Conservation (phyloP, 331 rosid species). For the Dryas integrifolia region DNA sequence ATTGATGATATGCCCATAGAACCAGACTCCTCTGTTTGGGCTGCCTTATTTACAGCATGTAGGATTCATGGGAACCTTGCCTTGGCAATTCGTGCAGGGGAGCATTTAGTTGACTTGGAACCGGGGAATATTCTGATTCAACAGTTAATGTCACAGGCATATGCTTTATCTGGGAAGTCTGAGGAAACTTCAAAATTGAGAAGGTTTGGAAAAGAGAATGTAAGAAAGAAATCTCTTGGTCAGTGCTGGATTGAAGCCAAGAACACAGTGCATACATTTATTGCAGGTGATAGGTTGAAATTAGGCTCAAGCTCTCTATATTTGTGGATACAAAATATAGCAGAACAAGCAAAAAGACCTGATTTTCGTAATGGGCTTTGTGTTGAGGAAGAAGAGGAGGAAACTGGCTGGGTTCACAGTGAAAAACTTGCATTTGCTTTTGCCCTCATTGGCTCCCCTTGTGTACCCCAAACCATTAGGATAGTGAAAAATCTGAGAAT, state of each 20-base stretch:
- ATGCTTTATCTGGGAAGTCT: constrained; percentile 54
- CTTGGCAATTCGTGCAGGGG: constrained; percentile 59
- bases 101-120: constrained; percentile 59
- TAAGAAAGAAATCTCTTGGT: constrained; percentile 44
- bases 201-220: constrained; percentile 53
- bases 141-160: constrained; percentile 52
- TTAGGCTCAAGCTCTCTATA: constrained; percentile 39
- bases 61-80: constrained; percentile 62
- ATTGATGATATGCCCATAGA: constrained; percentile 69
- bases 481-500: constrained; percentile 72
- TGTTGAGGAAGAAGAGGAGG: constrained; percentile 78
- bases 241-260: constrained; percentile 72
- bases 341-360: constrained; percentile 42
- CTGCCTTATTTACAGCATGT: constrained; percentile 67
- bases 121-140: constrained; percentile 52
- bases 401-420: constrained; percentile 54
- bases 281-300: constrained; percentile 49
- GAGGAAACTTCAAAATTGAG: constrained; percentile 44
- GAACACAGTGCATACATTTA: constrained; percentile 55
- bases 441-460: constrained; percentile 53
- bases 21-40: constrained; percentile 71
- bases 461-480: constrained; percentile 42
- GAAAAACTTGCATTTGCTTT: constrained; percentile 79
- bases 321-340: constrained; percentile 54
- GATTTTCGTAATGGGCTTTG: constrained; percentile 40